These are phyloP conservation scores for Martiniozyma asiatica DNA, from an alignment of 1,139 yeast species.

Conservation along the genomic window DNA sequence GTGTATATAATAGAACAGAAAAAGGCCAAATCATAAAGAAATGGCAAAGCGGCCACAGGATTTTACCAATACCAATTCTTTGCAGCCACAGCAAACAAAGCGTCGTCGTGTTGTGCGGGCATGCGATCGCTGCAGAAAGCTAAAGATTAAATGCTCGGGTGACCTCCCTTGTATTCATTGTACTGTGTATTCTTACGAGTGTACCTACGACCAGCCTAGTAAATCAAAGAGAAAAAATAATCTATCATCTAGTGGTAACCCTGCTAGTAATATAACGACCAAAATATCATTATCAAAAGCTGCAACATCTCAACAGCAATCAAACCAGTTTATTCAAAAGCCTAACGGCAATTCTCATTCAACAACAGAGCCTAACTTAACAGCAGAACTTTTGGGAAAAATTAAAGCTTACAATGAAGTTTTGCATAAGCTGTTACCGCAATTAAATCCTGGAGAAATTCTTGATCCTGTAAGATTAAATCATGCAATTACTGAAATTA, in stretches of 20 bases:
- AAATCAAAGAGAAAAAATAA: conserved; percentile 13
- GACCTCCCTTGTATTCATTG: conserved; percentile 81
- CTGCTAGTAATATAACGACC: not conserved
- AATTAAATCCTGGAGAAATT: conserved; percentile 7
- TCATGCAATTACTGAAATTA: not conserved
- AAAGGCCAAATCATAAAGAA: no score
- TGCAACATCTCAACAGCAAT: not conserved
- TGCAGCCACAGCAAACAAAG: conserved; percentile 30
- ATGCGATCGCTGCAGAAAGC: conserved; percentile 57
- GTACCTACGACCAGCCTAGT: conserved; percentile 45
- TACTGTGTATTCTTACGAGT: conserved; percentile 71
- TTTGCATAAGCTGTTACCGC: conserved; percentile 20
- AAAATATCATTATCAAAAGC: not conserved
- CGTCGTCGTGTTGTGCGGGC: conserved; percentile 76
- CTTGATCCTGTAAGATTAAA: conserved; percentile 1
- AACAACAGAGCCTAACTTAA: conserved; percentile 15
- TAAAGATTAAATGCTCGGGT: conserved; percentile 84
- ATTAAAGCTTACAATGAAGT: conserved; percentile 22
- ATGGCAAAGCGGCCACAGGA: no score
- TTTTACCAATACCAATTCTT: no score
- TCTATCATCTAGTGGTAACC: not conserved
- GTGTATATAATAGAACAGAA: no score
- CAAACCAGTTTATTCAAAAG: not conserved
- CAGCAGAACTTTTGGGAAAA: conserved; percentile 19
- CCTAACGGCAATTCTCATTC: not conserved